These are phyloP conservation scores for Olyra latifolia DNA, from an alignment of 176 grass and related monocot species.

Conservation along the genomic window DNA sequence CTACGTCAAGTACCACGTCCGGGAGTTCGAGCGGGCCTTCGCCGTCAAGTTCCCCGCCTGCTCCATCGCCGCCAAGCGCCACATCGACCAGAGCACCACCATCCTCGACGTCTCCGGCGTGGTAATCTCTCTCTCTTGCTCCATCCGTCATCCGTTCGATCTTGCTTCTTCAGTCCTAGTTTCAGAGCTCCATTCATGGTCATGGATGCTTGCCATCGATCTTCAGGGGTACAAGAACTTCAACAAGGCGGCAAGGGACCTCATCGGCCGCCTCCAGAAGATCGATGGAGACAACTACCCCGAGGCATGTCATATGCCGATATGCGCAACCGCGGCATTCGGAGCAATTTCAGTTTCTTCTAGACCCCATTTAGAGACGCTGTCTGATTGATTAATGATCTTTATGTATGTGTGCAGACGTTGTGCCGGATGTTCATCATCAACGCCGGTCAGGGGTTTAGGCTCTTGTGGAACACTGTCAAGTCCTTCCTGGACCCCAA, in stretches of 20 bases:
- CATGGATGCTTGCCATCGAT: neutral
- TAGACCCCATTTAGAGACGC: neutral
- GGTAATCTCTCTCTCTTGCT: constrained; percentile 20
- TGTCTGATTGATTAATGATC: neutral
- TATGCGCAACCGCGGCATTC: neutral
- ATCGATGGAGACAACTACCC: constrained; percentile 95
- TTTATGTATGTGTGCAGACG: constrained; percentile 46
- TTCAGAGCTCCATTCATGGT: neutral
- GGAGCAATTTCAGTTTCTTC: neutral
- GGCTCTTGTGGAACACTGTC: constrained; percentile 91
- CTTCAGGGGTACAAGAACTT: constrained; percentile 89
- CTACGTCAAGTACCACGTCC: constrained; percentile 86
- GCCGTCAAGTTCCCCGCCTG: constrained; percentile 92
- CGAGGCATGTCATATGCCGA: constrained; percentile 54
- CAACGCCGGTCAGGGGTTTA: constrained; percentile 93
- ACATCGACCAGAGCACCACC: constrained; percentile 96
- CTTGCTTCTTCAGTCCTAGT: neutral
- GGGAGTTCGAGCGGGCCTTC: constrained; percentile 94
- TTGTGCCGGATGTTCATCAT: constrained; percentile 98
- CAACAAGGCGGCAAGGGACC: constrained; percentile 85
- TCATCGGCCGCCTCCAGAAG: constrained; percentile 85
- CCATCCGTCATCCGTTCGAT: neutral
- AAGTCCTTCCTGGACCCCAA: constrained; percentile 98
- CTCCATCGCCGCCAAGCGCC: constrained; percentile 75
- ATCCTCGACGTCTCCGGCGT: constrained; percentile 97